These are phyloP conservation scores for Geotrichum reessii DNA, from an alignment of 1,139 yeast species.

Conservation along the genomic window DNA sequence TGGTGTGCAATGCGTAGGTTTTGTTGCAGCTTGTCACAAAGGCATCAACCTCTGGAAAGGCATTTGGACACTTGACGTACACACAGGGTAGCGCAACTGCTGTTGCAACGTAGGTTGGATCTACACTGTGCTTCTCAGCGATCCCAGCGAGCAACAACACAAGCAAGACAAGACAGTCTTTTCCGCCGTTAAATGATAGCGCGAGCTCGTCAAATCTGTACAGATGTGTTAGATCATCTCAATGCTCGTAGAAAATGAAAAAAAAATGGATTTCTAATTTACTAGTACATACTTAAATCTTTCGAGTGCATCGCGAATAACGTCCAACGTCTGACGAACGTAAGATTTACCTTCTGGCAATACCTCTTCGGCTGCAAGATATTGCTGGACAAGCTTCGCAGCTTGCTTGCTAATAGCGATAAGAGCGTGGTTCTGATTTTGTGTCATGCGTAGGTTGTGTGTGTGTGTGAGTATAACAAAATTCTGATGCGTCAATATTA, in stretches of 20 bases:
- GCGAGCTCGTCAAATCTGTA: slow-evolving; percentile 51
- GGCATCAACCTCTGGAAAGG: slow-evolving; percentile 57
- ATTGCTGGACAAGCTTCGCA: slow-evolving; percentile 20
- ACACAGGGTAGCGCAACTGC: slow-evolving; percentile 42
- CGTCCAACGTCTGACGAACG: slow-evolving; percentile 32
- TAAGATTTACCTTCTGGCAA: slow-evolving; percentile 30
- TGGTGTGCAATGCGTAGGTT: slow-evolving; percentile 33
- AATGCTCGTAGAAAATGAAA: not conserved
- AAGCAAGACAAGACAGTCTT: slow-evolving; percentile 82
- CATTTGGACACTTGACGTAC: slow-evolving; percentile 62
- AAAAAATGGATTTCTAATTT: not conserved
- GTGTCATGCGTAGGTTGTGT: slow-evolving; percentile 4
- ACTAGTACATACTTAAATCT: slow-evolving; percentile 28
- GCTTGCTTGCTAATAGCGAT: slow-evolving; percentile 20
- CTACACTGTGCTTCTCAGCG: slow-evolving; percentile 34
- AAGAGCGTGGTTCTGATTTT: not conserved
- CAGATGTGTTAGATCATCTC: not conserved
- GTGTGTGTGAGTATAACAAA: not conserved
- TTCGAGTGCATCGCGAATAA: slow-evolving; percentile 35
- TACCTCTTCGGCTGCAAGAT: slow-evolving; percentile 21
- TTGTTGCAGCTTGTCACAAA: slow-evolving; percentile 37
- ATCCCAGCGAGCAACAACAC: slow-evolving; percentile 58
- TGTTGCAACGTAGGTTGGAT: slow-evolving; percentile 10
- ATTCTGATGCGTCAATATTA: not conserved
- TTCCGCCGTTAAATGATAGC: slow-evolving; percentile 83